Evolutionary conservation across 108 stramenopile species (phyloP), one percentile per base, ranked within the genome.

Genomic region (Aurantiochytrium sp.): DNA sequence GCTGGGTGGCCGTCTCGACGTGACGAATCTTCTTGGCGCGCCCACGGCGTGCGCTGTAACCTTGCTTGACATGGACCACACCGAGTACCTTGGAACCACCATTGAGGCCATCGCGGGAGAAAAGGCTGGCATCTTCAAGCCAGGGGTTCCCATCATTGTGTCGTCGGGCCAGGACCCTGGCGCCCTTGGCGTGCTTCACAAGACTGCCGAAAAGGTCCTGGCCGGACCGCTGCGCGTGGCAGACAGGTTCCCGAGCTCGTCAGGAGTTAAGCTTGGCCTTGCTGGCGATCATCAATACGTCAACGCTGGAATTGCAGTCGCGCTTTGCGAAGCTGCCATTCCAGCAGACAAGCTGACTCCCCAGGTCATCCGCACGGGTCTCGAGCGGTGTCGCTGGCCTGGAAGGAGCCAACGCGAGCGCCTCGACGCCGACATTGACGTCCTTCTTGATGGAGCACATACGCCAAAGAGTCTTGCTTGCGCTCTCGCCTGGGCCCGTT

Each of bases 1-100:
- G 5, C 95, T 98, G 93, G 97, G 98, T 23, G 98, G 98, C 23
- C 89, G 97, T n/a, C 96, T 96, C 89, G 98, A 98, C 91, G 96
- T 96, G 5, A 98, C 98, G 58, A 98, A 98, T 88, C 92, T 96
- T 18, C 90, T 97, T 55, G 73, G 90, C 42, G 45, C 28, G 21
- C 88, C 89, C 18, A 89, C 90, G 28, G 88, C 58, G 45, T 58
- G 72, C 45, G 95, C 95, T n/a, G 92, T 96, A 14, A 96, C 96
- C 5, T 53, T 94, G 28, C 91, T 97, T 5, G 96, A 97, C 90
- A 92, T 94, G 59, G 96, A 97, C 93, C 98, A 98, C 93, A 95
- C 93, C 10, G 93, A 97, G 21, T 91, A 97, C 28, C 92, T 98
- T 44, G 98, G 98, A 3, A 90, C 92, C 44, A 96, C 96, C 5